phyloP scores from a whole-genome alignment of 352 stramenopile genomes.

The Thalassiosira ordinaria region DNA sequence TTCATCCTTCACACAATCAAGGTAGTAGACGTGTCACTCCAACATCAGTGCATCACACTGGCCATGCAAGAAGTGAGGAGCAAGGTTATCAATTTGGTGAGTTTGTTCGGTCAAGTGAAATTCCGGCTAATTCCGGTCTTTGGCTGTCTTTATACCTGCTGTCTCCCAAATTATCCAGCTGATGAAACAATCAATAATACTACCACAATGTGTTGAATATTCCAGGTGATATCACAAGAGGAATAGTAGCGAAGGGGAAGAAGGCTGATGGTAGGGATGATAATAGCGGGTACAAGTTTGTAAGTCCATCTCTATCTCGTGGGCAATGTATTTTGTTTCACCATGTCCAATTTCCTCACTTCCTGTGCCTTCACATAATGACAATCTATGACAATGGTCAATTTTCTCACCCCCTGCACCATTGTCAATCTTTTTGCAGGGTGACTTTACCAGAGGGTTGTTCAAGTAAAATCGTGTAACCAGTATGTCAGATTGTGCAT shows the following conservation, averaged over 20 bases:
- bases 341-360: too few relatives aligned
- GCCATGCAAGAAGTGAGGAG: conserved; percentile 6
- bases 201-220: too few relatives aligned
- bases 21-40: too few relatives aligned
- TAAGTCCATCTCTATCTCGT: conserved; percentile 15
- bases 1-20: too few relatives aligned
- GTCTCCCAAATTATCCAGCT: too few relatives aligned
- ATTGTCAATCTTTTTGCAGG: background rate
- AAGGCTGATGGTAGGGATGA: conserved; percentile 18
- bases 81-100: conserved; percentile 48
- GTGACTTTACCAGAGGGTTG: conserved; percentile 17
- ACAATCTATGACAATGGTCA: too few relatives aligned
- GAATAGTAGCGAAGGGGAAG: conserved; percentile 8
- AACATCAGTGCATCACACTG: background rate
- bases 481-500: too few relatives aligned
- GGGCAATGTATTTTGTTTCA: too few relatives aligned
- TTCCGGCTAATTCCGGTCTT: too few relatives aligned
- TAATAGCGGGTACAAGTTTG: conserved; percentile 19
- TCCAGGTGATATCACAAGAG: conserved; percentile 23
- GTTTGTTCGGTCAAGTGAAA: too few relatives aligned
- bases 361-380: too few relatives aligned
- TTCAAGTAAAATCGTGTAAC: conserved; percentile 22
- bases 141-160: too few relatives aligned
- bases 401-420: background rate
- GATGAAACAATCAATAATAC: background rate